phyloP scores from a whole-genome alignment of 108 stramenopile species.

The Nitzschia inconspicua region DNA sequence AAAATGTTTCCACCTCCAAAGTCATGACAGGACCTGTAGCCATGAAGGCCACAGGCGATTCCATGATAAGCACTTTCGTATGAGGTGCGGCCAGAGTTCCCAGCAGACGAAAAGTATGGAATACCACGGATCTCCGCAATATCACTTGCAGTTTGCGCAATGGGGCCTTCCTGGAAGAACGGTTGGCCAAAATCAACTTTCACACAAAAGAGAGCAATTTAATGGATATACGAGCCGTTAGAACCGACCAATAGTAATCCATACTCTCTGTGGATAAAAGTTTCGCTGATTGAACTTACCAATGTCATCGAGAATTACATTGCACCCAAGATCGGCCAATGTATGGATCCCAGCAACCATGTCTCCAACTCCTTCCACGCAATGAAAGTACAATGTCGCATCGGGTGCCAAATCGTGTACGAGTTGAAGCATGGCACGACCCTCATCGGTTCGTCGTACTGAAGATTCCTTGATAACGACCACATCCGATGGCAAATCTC shows the following conservation, averaged over 20 bases:
- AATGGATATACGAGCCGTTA: too few species aligned
- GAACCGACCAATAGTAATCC: too few species aligned
- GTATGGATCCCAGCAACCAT: constrained; percentile 1
- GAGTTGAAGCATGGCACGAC: constrained; percentile 35
- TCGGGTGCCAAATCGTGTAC: constrained; percentile 24
- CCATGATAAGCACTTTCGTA: constrained; percentile 4
- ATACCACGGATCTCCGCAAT: constrained; percentile 7
- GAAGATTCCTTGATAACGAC: background rate
- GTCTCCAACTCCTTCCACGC: background rate
- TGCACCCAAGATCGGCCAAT: constrained; percentile 10
- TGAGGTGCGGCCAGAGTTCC: constrained; percentile 8
- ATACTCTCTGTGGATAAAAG: background rate
- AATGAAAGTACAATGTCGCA: constrained; percentile 2
- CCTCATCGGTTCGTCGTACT: constrained; percentile 14
- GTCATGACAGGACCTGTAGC: constrained; percentile 11
- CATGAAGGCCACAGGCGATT: background rate
- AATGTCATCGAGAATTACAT: constrained; percentile 23
- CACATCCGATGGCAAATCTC: constrained; percentile 19
- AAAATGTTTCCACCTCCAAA: background rate
- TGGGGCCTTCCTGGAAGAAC: constrained; percentile 12
- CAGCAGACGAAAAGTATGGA: constrained; percentile 22
- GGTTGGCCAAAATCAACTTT: constrained; percentile 5
- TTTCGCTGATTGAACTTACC: constrained; percentile 1
- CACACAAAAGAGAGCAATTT: background rate
- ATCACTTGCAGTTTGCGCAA: constrained; percentile 14